Percentiles rank a stretch among this genome's conserved stretches.
Evolutionary conservation across 2,329 filamentous ascomycete genomes (phyloP).

Genomic region (Macrophomina phaseolina): DNA sequence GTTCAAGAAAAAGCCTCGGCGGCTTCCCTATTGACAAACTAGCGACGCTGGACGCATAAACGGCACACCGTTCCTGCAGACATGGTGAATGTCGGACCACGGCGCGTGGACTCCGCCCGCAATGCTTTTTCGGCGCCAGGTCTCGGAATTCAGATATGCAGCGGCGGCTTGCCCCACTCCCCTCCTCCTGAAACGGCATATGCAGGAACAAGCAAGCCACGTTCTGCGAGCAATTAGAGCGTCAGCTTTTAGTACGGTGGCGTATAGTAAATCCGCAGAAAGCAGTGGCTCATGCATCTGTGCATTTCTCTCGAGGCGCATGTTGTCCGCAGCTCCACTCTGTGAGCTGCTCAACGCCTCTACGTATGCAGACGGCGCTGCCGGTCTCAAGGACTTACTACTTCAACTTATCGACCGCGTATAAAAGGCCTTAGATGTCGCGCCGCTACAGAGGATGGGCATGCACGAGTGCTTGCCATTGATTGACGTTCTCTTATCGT

Average conservation of each 20-base stretch:
- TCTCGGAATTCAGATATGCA: slow-evolving; percentile 14
- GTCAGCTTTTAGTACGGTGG: slow-evolving; percentile 22
- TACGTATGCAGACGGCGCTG: background rate
- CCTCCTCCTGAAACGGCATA: slow-evolving; percentile 25
- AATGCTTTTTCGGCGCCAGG: slow-evolving; percentile 20
- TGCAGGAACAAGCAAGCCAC: slow-evolving; percentile 23
- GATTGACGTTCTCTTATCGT: slow-evolving; percentile 19
- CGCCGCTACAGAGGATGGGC: background rate
- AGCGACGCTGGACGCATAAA: background rate
- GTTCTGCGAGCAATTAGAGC: slow-evolving; percentile 13
- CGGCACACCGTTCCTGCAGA: slow-evolving; percentile 8
- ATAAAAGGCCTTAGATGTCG: background rate
- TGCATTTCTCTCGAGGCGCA: background rate
- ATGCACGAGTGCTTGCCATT: background rate
- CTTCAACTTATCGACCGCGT: background rate
- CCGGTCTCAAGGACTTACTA: slow-evolving; percentile 11
- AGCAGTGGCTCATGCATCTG: slow-evolving; percentile 15
- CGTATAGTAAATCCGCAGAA: slow-evolving; percentile 2
- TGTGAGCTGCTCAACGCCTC: background rate
- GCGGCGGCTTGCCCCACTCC: background rate
- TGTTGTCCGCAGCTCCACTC: background rate
- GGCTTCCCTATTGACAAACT: background rate
- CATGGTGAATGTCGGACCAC: slow-evolving; percentile 6
- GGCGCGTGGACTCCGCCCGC: slow-evolving; percentile 19
- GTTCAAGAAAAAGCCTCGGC: background rate